A percentile compares a stretch with the other conserved stretches of the same genome.
phyloP scores from a whole-genome alignment of 176 grass and related monocot genomes.

The bread wheat (Triticum aestivum) region DNA sequence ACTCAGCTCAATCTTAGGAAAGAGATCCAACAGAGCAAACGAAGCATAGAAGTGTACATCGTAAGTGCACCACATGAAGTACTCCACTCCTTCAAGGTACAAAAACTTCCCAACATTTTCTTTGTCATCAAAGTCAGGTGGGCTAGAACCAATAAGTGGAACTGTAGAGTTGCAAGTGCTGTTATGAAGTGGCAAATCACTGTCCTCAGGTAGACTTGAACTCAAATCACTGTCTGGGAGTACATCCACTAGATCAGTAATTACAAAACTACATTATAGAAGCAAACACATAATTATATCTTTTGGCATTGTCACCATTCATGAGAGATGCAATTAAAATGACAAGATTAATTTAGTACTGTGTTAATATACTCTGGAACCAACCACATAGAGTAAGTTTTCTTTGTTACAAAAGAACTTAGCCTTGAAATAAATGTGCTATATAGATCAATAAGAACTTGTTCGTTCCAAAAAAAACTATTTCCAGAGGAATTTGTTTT shows the following conservation, averaged over 20 bases:
- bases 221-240: constrained; percentile 60
- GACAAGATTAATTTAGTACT: background rate
- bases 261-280: background rate
- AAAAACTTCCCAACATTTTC: constrained; percentile 92
- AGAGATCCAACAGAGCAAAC: constrained; percentile 87
- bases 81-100: constrained; percentile 94
- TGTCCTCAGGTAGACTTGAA: constrained; percentile 16
- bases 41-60: constrained; percentile 99
- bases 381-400: background rate
- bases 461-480: background rate
- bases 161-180: constrained; percentile 13
- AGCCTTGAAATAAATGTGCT: background rate
- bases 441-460: background rate
- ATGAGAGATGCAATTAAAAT: constrained; percentile 4
- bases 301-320: constrained; percentile 1
- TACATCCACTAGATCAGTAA: background rate
- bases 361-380: background rate
- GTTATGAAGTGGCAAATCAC: constrained; percentile 29
- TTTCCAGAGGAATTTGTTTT: background rate
- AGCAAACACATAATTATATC: background rate
- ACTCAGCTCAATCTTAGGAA: constrained; percentile 91
- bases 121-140: constrained; percentile 38
- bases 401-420: background rate
- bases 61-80: constrained; percentile 98
- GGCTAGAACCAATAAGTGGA: constrained; percentile 29